Conservation (phyloP, 305 asterid species). For the Rubia tinctorum region DNA sequence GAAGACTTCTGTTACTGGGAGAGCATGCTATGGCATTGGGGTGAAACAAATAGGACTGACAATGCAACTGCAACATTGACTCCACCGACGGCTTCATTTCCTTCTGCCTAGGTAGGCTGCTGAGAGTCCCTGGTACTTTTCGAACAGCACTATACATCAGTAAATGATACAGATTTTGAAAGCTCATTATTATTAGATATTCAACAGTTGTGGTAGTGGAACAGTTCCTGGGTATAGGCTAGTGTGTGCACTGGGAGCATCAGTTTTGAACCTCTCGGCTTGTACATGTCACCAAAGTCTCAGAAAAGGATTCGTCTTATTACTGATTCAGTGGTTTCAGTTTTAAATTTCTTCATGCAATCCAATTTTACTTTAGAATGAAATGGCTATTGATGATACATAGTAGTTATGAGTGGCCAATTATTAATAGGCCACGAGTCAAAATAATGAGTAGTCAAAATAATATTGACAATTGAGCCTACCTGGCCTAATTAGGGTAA, state of each 20-base stretch:
- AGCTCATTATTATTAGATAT: background rate
- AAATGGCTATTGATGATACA: background rate
- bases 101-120: background rate
- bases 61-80: constrained; percentile 44
- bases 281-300: background rate
- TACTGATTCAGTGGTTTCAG: background rate
- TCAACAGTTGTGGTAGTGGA: background rate
- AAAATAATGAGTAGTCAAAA: too few relatives aligned
- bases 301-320: background rate
- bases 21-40: constrained; percentile 97
- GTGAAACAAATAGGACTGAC: constrained; percentile 79
- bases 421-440: too few relatives aligned
- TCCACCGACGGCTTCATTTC: constrained; percentile 31
- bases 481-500: too few relatives aligned
- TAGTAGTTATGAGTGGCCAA: too few relatives aligned
- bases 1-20: constrained; percentile 93
- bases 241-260: background rate
- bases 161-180: constrained; percentile 21
- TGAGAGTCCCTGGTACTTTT: background rate
- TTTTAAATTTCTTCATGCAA: background rate
- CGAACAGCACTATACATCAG: constrained; percentile 2
- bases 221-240: background rate
- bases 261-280: background rate
- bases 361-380: background rate
- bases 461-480: too few relatives aligned